phyloP scores from a whole-genome alignment of 768 basidiomycete genomes.

The Lactarius sp. region DNA sequence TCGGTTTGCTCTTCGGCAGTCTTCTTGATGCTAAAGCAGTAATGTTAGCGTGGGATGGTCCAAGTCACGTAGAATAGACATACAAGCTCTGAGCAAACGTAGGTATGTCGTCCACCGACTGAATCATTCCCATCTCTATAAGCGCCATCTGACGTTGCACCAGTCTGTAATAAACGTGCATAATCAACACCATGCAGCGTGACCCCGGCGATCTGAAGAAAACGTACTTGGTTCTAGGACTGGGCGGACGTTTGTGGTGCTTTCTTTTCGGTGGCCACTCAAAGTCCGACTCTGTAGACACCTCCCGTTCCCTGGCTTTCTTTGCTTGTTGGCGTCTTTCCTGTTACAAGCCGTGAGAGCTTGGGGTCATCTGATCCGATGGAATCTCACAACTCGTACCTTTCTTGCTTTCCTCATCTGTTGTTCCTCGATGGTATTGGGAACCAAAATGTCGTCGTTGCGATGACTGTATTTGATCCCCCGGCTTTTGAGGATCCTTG shows the following conservation, averaged over 20 bases:
- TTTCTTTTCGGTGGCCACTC: slow-evolving; percentile 63
- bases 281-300: slow-evolving; percentile 32
- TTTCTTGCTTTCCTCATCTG: slow-evolving; percentile 50
- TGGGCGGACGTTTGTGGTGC: slow-evolving; percentile 48
- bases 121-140: slow-evolving; percentile 57
- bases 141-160: slow-evolving; percentile 53
- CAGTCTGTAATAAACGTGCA: slow-evolving; percentile 37
- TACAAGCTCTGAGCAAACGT: slow-evolving; percentile 64
- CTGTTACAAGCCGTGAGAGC: slow-evolving; percentile 17
- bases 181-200: slow-evolving; percentile 3
- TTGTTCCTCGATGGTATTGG: slow-evolving; percentile 65
- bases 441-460: slow-evolving; percentile 64
- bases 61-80: slow-evolving; percentile 28
- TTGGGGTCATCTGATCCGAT: background rate
- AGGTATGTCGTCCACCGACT: slow-evolving; percentile 45
- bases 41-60: background rate
- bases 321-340: slow-evolving; percentile 27
- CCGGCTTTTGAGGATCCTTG: slow-evolving; percentile 51
- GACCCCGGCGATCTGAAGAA: background rate
- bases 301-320: slow-evolving; percentile 25
- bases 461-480: slow-evolving; percentile 71
- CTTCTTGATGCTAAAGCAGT: slow-evolving; percentile 24
- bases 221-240: slow-evolving; percentile 49
- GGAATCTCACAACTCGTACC: slow-evolving; percentile 32
- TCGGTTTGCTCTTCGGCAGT: slow-evolving; percentile 28